phyloP scores from a whole-genome alignment of 2,329 filamentous ascomycete species.

The Fonsecaea pedrosoi region DNA sequence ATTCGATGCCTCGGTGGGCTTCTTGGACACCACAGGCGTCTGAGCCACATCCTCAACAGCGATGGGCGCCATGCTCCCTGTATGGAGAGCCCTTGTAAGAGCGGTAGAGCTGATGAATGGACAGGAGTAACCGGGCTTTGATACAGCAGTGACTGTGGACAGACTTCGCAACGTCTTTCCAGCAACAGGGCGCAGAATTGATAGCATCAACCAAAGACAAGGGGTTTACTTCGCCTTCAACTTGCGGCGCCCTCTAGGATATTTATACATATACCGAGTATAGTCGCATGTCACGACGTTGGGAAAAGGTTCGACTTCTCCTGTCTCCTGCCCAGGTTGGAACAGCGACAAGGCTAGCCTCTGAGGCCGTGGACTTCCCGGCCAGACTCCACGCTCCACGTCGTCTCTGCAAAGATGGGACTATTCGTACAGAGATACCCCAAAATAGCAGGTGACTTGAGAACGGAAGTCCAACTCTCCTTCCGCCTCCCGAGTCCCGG shows the following conservation, averaged over 20 bases:
- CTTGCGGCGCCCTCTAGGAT: neutral
- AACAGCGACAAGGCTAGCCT: conserved; percentile 14
- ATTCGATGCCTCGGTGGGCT: neutral
- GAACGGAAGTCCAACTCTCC: conserved; percentile 1
- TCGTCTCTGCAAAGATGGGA: neutral
- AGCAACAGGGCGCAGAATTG: neutral
- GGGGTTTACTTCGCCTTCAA: neutral
- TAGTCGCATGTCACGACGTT: conserved; percentile 16
- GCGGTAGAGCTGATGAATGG: conserved; percentile 1
- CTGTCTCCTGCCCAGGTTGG: conserved; percentile 19
- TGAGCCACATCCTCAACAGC: conserved; percentile 28
- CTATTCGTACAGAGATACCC: neutral
- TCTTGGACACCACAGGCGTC: conserved; percentile 19
- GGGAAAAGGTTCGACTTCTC: conserved; percentile 17
- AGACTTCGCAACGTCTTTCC: neutral
- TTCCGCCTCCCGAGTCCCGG: neutral
- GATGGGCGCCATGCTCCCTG: conserved; percentile 27
- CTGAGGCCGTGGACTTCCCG: neutral
- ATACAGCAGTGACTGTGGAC: neutral
- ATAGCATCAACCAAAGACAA: conserved; percentile 15
- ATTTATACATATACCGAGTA: conserved; percentile 1
- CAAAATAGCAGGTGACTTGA: conserved; percentile 26
- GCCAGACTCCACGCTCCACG: neutral
- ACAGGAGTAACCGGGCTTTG: neutral
- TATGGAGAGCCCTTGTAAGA: conserved; percentile 3